phyloP scores from a whole-genome alignment of 805 yeast species.

The Candida railenensis region DNA sequence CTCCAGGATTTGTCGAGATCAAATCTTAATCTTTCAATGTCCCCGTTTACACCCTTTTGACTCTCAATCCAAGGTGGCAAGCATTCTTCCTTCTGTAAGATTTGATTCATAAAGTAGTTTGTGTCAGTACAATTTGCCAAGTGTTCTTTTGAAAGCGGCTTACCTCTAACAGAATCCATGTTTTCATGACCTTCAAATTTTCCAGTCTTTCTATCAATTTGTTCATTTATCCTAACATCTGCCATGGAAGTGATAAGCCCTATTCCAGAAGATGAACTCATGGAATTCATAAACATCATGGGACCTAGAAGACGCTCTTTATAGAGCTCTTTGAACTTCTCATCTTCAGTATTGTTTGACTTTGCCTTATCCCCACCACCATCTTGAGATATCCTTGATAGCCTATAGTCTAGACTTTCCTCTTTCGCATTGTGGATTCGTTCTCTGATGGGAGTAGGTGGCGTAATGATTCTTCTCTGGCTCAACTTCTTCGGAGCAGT shows the following conservation, averaged over 20 bases:
- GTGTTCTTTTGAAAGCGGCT: conserved; percentile 53
- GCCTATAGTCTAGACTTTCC: conserved; percentile 59
- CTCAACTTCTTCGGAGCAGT: conserved; percentile 20
- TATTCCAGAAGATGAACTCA: conserved; percentile 39
- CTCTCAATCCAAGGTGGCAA: conserved; percentile 90
- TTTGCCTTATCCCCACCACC: conserved; percentile 9
- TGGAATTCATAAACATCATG: conserved; percentile 41
- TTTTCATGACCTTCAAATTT: conserved; percentile 57
- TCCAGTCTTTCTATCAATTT: conserved; percentile 62
- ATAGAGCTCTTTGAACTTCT: conserved; percentile 58
- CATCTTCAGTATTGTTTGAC: conserved; percentile 29
- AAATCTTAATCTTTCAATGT: conserved; percentile 47
- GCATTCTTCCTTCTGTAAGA: conserved; percentile 72
- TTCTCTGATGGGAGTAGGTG: conserved; percentile 24
- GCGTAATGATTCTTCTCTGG: conserved; percentile 11
- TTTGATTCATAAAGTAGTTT: conserved; percentile 73
- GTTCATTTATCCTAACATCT: conserved; percentile 69
- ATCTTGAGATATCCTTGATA: conserved; percentile 34
- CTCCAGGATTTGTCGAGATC: conserved; percentile 44
- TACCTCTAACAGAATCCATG: conserved; percentile 53
- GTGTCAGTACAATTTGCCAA: conserved; percentile 61
- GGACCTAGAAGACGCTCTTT: conserved; percentile 65
- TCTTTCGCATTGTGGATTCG: conserved; percentile 65
- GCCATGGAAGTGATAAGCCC: conserved; percentile 67
- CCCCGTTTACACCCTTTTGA: conserved; percentile 63